Conservation (phyloP, 1,139 yeast species). For the Blastobotrys illinoisensis region DNA sequence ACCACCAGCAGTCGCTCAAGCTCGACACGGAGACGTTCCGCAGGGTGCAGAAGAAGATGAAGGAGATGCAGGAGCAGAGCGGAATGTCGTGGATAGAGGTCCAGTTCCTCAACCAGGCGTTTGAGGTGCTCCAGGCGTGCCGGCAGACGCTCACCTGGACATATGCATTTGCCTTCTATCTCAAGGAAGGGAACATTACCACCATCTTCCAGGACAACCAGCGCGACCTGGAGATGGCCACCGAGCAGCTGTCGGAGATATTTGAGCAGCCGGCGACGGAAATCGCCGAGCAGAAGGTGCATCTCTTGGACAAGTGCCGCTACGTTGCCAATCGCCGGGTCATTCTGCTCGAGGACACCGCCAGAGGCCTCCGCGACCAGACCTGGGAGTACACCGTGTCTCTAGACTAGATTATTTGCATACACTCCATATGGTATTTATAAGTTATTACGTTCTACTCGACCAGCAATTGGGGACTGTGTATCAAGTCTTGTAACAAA, state of each 20-base stretch:
- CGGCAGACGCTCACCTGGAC: constrained; percentile 87
- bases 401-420: neutral
- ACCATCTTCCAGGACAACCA: constrained; percentile 68
- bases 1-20: constrained; percentile 72
- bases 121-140: constrained; percentile 58
- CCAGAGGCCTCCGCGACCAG: constrained; percentile 31
- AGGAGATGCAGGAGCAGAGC: constrained; percentile 54
- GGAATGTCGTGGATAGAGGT: constrained; percentile 87
- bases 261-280: constrained; percentile 40
- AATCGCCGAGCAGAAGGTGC: constrained; percentile 29
- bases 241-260: constrained; percentile 72
- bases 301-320: constrained; percentile 34
- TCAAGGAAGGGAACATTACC: constrained; percentile 43
- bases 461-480: no score
- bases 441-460: no score
- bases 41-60: constrained; percentile 60
- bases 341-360: constrained; percentile 33
- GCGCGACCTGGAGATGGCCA: constrained; percentile 61
- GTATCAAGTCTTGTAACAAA: no score
- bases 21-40: constrained; percentile 63
- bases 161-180: constrained; percentile 72
- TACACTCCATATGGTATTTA: neutral
- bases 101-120: constrained; percentile 73
- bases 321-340: constrained; percentile 34
- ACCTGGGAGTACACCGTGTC: constrained; percentile 28